Base-by-base conservation (phyloP, 495 filamentous ascomycete species). In the Aspergillus ellipticus region DNA sequence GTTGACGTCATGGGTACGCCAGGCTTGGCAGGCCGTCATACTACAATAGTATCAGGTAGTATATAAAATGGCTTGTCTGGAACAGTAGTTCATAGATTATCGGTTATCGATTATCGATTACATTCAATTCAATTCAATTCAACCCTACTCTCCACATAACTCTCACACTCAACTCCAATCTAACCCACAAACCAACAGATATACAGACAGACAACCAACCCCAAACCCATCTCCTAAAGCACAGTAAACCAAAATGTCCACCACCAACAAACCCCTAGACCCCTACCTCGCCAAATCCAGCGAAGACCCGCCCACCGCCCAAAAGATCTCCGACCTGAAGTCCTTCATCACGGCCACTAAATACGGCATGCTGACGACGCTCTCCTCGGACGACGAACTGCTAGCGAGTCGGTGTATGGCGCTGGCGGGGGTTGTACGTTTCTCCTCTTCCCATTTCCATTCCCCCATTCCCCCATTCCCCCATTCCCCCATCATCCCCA, bases 371-470 rank as follows among this genome's bases (percentile, higher is more conserved):
- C 79, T 89, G 74, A 86, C 84, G 0, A 86, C 84, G 11, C 73
- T 72, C 39, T 82, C 88, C 73, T 86, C 88, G 65, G 88, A 85
- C 11, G 77, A 81, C 21, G 84, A 90, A 22, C 74, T 83, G 24
- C 72, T 97, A 19, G 82, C 86, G 10, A 92, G 87, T 11, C 77
- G 92, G 53, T 94, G 90, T 70, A 97, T 97, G 93, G 90, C 89
- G 2, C 65, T 96, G 10, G 89, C 90, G 20, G 92, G 80, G n/a
- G 86, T 85, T 74, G 92, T 93, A 77, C 45, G 72, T 42, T 28
- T 17, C 42, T n/a, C n/a, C 31, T 19, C 19, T 13, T 29, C 6
- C 42, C 41, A n/a, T n/a, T 28, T 28, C 24, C 7, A 4, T 28
- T 28, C 24, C 7, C 7, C 7, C 24, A 4, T 28, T 42, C 42